phyloP scores from a whole-genome alignment of 768 basidiomycete genomes.

The Russula griseocarnosa region DNA sequence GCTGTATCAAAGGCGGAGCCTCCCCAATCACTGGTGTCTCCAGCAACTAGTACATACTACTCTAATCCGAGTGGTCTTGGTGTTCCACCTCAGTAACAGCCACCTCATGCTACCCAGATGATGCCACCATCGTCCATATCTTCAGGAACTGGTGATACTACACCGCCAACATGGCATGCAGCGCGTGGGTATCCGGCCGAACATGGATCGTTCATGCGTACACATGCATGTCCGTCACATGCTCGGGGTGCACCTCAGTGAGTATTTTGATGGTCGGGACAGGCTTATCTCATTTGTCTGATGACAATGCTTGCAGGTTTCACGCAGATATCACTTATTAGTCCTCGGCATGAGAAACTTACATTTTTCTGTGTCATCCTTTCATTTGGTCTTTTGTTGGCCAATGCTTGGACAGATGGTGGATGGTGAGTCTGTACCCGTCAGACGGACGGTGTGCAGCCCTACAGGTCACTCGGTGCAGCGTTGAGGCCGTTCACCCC shows the following conservation, averaged over 20 bases:
- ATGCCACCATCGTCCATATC: constrained; percentile 22
- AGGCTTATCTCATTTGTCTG: background rate
- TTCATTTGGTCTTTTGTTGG: background rate
- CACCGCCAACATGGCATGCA: constrained; percentile 10
- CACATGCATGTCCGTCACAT: constrained; percentile 21
- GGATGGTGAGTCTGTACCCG: no score
- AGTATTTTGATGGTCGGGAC: background rate
- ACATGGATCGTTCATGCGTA: constrained; percentile 24
- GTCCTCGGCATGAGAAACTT: background rate
- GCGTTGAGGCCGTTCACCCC: no score
- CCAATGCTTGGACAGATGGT: no score
- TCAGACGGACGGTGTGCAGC: no score
- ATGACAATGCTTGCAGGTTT: constrained; percentile 6
- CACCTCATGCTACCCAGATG: constrained; percentile 19
- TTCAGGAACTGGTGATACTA: constrained; percentile 14
- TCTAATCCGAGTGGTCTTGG: constrained; percentile 19
- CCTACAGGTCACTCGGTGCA: no score
- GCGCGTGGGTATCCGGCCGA: constrained; percentile 20
- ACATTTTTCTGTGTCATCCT: background rate
- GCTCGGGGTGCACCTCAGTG: constrained; percentile 22
- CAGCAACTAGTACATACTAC: constrained; percentile 14
- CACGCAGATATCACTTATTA: constrained; percentile 3
- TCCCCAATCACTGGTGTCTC: constrained; percentile 21
- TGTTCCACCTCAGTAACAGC: constrained; percentile 19
- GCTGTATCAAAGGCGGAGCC: constrained; percentile 23